Evolutionary conservation across 768 basidiomycete species (phyloP).

Genomic region (Mycena haematopus): DNA sequence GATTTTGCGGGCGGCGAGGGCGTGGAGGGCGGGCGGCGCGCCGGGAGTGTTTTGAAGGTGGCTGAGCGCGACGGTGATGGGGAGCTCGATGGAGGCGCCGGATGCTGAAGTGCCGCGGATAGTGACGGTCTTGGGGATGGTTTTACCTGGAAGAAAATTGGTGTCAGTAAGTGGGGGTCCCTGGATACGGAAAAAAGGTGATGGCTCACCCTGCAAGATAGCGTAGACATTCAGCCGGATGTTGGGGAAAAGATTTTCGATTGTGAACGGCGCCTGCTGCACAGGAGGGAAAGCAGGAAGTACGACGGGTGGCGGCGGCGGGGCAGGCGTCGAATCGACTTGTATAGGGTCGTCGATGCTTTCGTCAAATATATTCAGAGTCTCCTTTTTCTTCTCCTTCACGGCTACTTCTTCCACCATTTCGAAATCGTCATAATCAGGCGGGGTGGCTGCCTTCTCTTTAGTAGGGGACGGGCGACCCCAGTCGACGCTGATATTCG

Average conservation of each 20-base stretch:
- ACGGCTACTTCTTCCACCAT: slow-evolving; percentile 16
- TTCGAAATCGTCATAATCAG: slow-evolving; percentile 21
- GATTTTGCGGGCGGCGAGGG: slow-evolving; percentile 26
- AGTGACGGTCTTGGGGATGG: slow-evolving; percentile 25
- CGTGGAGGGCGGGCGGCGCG: slow-evolving; percentile 24
- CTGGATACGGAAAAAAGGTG: background rate
- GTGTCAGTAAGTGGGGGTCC: background rate
- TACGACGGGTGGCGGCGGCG: slow-evolving; percentile 12
- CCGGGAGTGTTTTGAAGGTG: slow-evolving; percentile 19
- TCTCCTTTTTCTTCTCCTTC: background rate
- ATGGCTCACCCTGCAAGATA: slow-evolving; percentile 24
- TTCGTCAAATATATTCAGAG: slow-evolving; percentile 28
- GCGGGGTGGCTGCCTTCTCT: background rate
- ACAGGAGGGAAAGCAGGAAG: slow-evolving; percentile 15
- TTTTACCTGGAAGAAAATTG: slow-evolving; percentile 19
- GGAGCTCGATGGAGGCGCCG: slow-evolving; percentile 27
- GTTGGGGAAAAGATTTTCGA: slow-evolving; percentile 21
- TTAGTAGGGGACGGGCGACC: slow-evolving; percentile 5
- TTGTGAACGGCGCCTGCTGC: slow-evolving; percentile 24
- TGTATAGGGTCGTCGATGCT: slow-evolving; percentile 1
- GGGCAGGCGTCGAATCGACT: slow-evolving; percentile 1
- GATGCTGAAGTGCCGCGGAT: slow-evolving; percentile 19
- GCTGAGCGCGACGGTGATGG: slow-evolving; percentile 23
- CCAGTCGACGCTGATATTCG: slow-evolving; percentile 50
- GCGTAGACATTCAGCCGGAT: slow-evolving; percentile 24